A percentile compares a stretch with the other conserved stretches of the same genome.
phyloP scores from a whole-genome alignment of 2,329 filamentous ascomycete species.

The Microcyclospora pomicola region DNA sequence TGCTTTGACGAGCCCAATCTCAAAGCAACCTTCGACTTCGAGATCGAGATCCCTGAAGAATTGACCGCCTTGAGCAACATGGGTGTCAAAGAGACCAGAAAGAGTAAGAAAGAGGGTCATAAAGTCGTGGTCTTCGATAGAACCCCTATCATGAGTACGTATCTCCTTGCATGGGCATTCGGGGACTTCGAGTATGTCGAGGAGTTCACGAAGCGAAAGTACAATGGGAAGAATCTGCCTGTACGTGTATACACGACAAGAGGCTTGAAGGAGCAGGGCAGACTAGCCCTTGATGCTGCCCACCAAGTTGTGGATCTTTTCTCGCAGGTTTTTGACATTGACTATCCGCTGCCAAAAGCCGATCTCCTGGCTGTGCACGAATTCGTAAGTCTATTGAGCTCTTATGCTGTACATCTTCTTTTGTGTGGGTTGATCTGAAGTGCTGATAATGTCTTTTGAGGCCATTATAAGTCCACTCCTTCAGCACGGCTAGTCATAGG shows the following conservation, averaged over 20 bases:
- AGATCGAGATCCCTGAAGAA: conserved; percentile 79
- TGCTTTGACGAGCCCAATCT: conserved; percentile 97
- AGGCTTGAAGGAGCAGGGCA: conserved; percentile 85
- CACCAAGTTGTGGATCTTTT: conserved; percentile 93
- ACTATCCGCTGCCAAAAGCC: conserved; percentile 85
- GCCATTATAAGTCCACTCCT: too few species aligned
- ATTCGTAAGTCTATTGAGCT: conserved; percentile 48
- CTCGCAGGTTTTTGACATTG: conserved; percentile 77
- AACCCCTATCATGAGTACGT: conserved; percentile 78
- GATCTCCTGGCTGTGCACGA: conserved; percentile 86
- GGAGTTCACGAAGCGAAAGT: conserved; percentile 74
- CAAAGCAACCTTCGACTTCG: conserved; percentile 89
- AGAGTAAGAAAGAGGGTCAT: conserved; percentile 52
- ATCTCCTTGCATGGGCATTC: conserved; percentile 84
- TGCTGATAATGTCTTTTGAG: too few species aligned
- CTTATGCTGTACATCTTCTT: background rate
- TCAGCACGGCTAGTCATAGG: too few species aligned
- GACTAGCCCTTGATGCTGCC: conserved; percentile 78
- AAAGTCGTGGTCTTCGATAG: conserved; percentile 64
- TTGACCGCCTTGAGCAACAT: conserved; percentile 90
- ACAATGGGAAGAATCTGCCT: conserved; percentile 80
- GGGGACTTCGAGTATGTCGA: conserved; percentile 97
- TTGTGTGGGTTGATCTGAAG: background rate
- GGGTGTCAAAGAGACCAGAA: conserved; percentile 62
- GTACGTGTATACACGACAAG: conserved; percentile 92